Percentiles rank a stretch among this genome's conserved stretches.
Evolutionary conservation across 139 green algal genomes (phyloP).

Genomic region (Mesotaenium endlicherianum): DNA sequence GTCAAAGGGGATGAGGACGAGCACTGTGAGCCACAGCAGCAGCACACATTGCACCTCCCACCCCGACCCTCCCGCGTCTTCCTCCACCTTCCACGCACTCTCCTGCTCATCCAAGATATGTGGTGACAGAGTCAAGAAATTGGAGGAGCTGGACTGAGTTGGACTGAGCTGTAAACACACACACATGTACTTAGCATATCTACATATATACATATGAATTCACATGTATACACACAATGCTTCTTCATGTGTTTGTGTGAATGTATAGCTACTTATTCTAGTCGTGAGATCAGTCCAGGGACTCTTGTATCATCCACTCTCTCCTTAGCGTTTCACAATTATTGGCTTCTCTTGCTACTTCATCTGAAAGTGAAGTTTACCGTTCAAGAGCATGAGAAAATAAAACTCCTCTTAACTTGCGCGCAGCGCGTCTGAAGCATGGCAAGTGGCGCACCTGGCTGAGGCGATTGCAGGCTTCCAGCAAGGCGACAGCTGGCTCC

Average conservation of each 20-base stretch:
- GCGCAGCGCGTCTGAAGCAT: neutral
- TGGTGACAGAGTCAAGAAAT: neutral
- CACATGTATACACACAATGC: neutral
- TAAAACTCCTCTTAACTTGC: neutral
- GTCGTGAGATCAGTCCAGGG: too few relatives aligned
- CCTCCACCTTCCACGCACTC: neutral
- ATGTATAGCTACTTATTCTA: too few relatives aligned
- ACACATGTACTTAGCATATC: neutral
- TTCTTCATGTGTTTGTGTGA: too few relatives aligned
- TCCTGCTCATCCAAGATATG: neutral
- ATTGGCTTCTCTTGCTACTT: too few relatives aligned
- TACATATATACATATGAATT: neutral
- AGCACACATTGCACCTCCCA: slow-evolving; percentile 60
- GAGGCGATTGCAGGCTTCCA: slow-evolving; percentile 41
- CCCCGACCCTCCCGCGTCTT: neutral
- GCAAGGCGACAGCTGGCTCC: slow-evolving; percentile 73
- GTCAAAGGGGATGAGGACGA: slow-evolving; percentile 92
- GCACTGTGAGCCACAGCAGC: slow-evolving; percentile 91
- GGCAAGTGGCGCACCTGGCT: neutral
- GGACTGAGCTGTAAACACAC: neutral
- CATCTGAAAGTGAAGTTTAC: too few relatives aligned
- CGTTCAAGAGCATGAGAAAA: neutral
- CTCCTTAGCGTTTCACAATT: too few relatives aligned
- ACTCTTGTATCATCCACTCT: too few relatives aligned
- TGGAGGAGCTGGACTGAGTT: neutral